Evolutionary conservation across 2,329 filamentous ascomycete genomes (phyloP).

Genomic region (Huntiella bhutanensis): DNA sequence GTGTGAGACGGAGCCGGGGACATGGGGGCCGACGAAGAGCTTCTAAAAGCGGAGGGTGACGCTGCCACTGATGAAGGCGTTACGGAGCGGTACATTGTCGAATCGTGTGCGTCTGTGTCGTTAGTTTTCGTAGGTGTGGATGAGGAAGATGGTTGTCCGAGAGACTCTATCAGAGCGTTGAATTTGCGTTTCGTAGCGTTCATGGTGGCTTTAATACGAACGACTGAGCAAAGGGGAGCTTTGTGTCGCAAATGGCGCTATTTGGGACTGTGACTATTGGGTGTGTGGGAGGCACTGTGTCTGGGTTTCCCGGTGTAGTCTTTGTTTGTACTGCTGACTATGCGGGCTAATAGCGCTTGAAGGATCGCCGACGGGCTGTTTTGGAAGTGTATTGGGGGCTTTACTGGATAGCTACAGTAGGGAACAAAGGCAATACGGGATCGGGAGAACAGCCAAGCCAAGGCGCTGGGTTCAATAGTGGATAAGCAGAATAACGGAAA

Average conservation of each 20-base stretch:
- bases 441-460: background rate
- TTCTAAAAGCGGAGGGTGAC: slow-evolving; percentile 11
- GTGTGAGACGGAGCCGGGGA: background rate
- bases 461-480: background rate
- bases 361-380: slow-evolving; percentile 9
- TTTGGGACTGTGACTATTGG: background rate
- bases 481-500: background rate
- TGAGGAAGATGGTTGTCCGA: slow-evolving; percentile 23
- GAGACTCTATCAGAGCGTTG: slow-evolving; percentile 51
- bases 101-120: slow-evolving; percentile 13
- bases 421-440: too few species aligned
- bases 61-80: slow-evolving; percentile 8
- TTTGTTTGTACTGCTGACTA: background rate
- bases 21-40: background rate
- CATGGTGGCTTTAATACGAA: slow-evolving; percentile 24
- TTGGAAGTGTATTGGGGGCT: slow-evolving; percentile 6
- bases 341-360: background rate
- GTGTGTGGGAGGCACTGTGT: too few species aligned
- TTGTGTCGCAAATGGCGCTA: too few species aligned
- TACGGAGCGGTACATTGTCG: slow-evolving; percentile 5
- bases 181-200: slow-evolving; percentile 73
- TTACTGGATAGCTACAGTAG: background rate
- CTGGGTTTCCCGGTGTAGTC: background rate
- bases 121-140: slow-evolving; percentile 3
- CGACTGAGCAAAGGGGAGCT: background rate